A percentile compares a stretch with the other conserved stretches of the same genome.
Evolutionary conservation across 257 asterid species (phyloP).

Genomic region (Echites panduratus): DNA sequence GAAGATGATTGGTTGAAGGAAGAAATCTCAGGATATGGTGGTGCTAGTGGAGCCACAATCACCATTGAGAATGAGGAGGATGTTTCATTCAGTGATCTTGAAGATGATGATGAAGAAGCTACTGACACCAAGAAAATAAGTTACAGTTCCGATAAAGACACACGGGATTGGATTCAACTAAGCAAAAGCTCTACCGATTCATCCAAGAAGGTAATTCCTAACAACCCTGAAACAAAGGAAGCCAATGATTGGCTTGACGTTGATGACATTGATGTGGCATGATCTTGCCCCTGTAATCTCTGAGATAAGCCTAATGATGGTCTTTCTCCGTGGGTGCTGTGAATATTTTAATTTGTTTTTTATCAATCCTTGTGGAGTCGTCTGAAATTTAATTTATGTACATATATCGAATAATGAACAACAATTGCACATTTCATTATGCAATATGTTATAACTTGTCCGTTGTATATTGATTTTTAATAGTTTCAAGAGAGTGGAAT

Average conservation of each 20-base stretch:
- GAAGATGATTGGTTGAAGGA: slow-evolving; percentile 96
- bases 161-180: slow-evolving; percentile 82
- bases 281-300: slow-evolving; percentile 13
- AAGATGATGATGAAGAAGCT: slow-evolving; percentile 65
- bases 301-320: background rate
- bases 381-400: background rate
- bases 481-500: background rate
- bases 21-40: slow-evolving; percentile 48
- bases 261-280: slow-evolving; percentile 46
- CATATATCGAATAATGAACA: background rate
- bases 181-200: slow-evolving; percentile 39
- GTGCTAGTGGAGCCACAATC: slow-evolving; percentile 33
- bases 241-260: slow-evolving; percentile 67
- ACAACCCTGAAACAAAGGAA: slow-evolving; percentile 39
- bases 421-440: background rate
- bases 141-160: slow-evolving; percentile 59
- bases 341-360: background rate
- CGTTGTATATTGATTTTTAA: background rate
- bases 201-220: slow-evolving; percentile 22
- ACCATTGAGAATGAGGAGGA: slow-evolving; percentile 78
- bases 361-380: background rate
- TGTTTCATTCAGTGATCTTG: slow-evolving; percentile 97
- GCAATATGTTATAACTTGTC: background rate
- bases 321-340: background rate
- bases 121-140: slow-evolving; percentile 46